Conservation (phyloP, 2,329 filamentous ascomycete species). For the Verticillium longisporum region DNA sequence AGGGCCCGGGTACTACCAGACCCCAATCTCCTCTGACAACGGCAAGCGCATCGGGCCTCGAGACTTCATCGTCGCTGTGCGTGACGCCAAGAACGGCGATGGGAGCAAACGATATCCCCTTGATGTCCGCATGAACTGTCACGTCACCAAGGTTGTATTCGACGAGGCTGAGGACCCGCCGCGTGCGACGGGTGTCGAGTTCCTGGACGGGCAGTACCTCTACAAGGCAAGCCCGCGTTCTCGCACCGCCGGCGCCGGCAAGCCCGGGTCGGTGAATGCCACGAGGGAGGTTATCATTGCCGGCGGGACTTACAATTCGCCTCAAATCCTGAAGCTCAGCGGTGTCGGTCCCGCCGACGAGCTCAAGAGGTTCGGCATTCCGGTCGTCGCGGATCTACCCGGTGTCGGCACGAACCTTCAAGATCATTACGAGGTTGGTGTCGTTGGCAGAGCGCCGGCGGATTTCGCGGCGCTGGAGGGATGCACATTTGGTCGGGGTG, state of each 20-base stretch:
- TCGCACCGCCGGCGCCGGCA: constrained; percentile 11
- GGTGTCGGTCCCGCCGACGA: constrained; percentile 36
- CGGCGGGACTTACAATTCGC: constrained; percentile 45
- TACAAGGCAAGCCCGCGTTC: constrained; percentile 37
- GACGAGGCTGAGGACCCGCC: constrained; percentile 28
- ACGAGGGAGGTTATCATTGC: constrained; percentile 41
- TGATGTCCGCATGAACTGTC: constrained; percentile 41
- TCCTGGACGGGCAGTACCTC: constrained; percentile 35
- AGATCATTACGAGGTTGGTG: constrained; percentile 43
- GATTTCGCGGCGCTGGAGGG: background rate
- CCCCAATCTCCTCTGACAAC: constrained; percentile 46
- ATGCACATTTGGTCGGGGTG: constrained; percentile 18
- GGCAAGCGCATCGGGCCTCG: constrained; percentile 46
- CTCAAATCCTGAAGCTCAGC: constrained; percentile 45
- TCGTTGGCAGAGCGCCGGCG: constrained; percentile 18
- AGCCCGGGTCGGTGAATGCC: constrained; percentile 18
- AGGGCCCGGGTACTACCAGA: constrained; percentile 44
- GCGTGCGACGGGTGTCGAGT: constrained; percentile 39
- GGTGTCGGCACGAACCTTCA: constrained; percentile 55
- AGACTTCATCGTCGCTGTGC: constrained; percentile 44
- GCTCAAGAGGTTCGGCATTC: constrained; percentile 28
- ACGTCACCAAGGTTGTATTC: constrained; percentile 39
- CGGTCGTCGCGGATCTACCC: constrained; percentile 43
- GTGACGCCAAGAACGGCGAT: constrained; percentile 38
- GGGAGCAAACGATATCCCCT: constrained; percentile 48